phyloP scores from a whole-genome alignment of 768 basidiomycete species.

The Mycena rebaudengoi region DNA sequence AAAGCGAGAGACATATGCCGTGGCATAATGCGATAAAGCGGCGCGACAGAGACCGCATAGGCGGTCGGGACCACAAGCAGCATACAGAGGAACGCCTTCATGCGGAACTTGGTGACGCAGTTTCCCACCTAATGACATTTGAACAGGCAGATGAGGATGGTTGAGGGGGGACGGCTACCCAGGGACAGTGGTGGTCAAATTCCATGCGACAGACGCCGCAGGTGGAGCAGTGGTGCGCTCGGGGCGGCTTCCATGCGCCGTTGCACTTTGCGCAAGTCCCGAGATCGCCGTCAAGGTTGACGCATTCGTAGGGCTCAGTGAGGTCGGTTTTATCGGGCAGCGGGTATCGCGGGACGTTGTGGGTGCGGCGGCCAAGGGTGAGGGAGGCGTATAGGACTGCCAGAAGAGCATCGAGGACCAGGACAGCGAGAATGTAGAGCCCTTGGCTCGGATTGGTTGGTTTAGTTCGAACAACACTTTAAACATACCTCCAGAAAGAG shows the following conservation, averaged over 20 bases:
- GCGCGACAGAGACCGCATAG: slow-evolving; percentile 38
- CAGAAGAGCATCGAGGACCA: slow-evolving; percentile 34
- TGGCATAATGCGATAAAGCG: slow-evolving; percentile 36
- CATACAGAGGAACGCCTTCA: slow-evolving; percentile 47
- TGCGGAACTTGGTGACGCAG: slow-evolving; percentile 47
- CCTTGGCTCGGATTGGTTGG: slow-evolving; percentile 24
- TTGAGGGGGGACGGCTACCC: slow-evolving; percentile 28
- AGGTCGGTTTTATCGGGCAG: slow-evolving; percentile 42
- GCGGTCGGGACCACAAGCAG: slow-evolving; percentile 42
- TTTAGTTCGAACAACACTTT: neutral
- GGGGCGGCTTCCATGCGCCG: slow-evolving; percentile 52
- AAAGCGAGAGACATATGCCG: slow-evolving; percentile 41
- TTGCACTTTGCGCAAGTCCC: slow-evolving; percentile 47
- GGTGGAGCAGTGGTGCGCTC: slow-evolving; percentile 53
- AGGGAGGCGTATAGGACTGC: slow-evolving; percentile 45
- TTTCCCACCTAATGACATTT: slow-evolving; percentile 46
- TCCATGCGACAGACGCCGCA: slow-evolving; percentile 54
- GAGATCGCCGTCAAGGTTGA: slow-evolving; percentile 41
- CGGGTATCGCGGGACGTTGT: slow-evolving; percentile 39
- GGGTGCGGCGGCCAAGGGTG: slow-evolving; percentile 41
- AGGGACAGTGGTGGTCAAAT: slow-evolving; percentile 59
- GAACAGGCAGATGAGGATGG: neutral
- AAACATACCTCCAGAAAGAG: slow-evolving; percentile 10
- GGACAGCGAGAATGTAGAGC: slow-evolving; percentile 39
- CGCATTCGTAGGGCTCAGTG: slow-evolving; percentile 51